Evolutionary conservation across 2,329 filamentous ascomycete species (phyloP).

Genomic region (Cryphonectria carpinicola): DNA sequence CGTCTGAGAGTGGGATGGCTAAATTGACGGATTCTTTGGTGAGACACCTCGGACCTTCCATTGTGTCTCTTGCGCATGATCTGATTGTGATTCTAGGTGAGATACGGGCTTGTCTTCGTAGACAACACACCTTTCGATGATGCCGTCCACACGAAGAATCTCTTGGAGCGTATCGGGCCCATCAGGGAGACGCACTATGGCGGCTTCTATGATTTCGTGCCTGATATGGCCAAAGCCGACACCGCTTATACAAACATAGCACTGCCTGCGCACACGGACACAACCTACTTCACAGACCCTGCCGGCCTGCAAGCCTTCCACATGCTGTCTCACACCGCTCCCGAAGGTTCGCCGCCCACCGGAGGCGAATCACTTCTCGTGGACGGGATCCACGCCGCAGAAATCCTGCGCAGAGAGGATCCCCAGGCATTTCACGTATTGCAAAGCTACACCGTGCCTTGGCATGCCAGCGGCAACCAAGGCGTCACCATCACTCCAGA

Average conservation of each 20-base stretch:
- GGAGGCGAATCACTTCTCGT: slow-evolving; percentile 84
- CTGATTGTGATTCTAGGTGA: slow-evolving; percentile 50
- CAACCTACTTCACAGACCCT: slow-evolving; percentile 92
- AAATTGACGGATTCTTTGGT: slow-evolving; percentile 69
- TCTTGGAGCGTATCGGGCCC: slow-evolving; percentile 81
- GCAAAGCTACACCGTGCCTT: slow-evolving; percentile 62
- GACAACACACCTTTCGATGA: slow-evolving; percentile 65
- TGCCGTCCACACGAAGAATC: slow-evolving; percentile 71
- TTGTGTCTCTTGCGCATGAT: background rate
- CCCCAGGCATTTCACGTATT: slow-evolving; percentile 62
- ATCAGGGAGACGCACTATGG: slow-evolving; percentile 93
- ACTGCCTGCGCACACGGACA: slow-evolving; percentile 88
- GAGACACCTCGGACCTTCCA: slow-evolving; percentile 32
- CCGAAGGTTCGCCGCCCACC: slow-evolving; percentile 34
- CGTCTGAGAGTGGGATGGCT: slow-evolving; percentile 58
- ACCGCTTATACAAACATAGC: slow-evolving; percentile 89
- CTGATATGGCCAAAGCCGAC: slow-evolving; percentile 84
- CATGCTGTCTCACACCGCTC: slow-evolving; percentile 75
- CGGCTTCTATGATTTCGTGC: slow-evolving; percentile 78
- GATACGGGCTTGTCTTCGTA: slow-evolving; percentile 79
- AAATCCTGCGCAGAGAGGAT: slow-evolving; percentile 58
- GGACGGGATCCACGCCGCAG: slow-evolving; percentile 80
- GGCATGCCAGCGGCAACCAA: slow-evolving; percentile 88
- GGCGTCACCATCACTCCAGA: slow-evolving; percentile 80
- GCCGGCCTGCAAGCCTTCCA: slow-evolving; percentile 93